Evolutionary conservation across 768 basidiomycete genomes (phyloP).

Genomic region (Rhizopogon vinicolor): DNA sequence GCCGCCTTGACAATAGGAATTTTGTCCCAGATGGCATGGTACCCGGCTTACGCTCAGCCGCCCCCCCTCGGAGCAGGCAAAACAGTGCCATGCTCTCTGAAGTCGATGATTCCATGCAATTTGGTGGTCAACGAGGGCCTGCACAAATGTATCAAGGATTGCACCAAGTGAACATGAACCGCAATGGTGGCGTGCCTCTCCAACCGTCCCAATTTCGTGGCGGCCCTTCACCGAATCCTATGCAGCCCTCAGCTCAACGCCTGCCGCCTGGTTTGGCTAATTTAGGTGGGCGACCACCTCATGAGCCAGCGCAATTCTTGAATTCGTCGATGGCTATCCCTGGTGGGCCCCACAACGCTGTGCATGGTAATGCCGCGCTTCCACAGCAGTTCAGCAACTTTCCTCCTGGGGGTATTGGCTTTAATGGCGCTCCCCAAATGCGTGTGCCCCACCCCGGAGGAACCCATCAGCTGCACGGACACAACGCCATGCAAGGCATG

Average conservation of each 20-base stretch:
- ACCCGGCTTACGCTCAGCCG: constrained; percentile 69
- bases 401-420: constrained; percentile 39
- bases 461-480: constrained; percentile 44
- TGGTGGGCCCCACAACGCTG: constrained; percentile 38
- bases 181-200: constrained; percentile 49
- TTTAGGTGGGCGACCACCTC: constrained; percentile 76
- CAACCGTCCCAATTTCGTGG: constrained; percentile 67
- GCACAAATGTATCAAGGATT: constrained; percentile 54
- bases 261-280: constrained; percentile 80
- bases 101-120: constrained; percentile 60
- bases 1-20: constrained; percentile 66
- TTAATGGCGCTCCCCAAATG: constrained; percentile 36
- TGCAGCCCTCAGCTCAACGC: constrained; percentile 48
- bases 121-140: constrained; percentile 54
- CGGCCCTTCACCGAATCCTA: constrained; percentile 58
- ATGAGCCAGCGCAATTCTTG: constrained; percentile 66
- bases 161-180: constrained; percentile 45
- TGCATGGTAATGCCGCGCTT: constrained; percentile 43
- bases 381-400: constrained; percentile 54
- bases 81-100: constrained; percentile 51
- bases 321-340: constrained; percentile 38
- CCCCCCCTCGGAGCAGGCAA: constrained; percentile 59
- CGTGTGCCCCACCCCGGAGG: constrained; percentile 45
- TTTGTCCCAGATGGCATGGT: constrained; percentile 87
- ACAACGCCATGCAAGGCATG: constrained; percentile 48